Percentiles rank a stretch among this genome's conserved stretches.
Evolutionary conservation across 768 basidiomycete genomes (phyloP).

Genomic region (Panaeolus cyanescens): DNA sequence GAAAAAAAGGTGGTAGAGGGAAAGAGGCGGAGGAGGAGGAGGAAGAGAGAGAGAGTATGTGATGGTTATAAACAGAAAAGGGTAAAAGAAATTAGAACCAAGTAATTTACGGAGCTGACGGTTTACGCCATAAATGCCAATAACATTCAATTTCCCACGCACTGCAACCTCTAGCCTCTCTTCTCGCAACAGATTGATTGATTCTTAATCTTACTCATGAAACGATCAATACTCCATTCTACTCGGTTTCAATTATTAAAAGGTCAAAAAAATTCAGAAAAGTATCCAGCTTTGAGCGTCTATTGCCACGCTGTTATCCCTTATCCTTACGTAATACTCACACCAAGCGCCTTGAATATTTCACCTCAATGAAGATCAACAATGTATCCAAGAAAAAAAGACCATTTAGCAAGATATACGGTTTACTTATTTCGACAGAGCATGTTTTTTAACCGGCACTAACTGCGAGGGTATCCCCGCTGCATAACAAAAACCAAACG

Average conservation of each 20-base stretch:
- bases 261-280: background rate
- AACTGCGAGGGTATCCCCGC: too few relatives aligned
- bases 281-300: background rate
- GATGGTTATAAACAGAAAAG: slow-evolving; percentile 9
- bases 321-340: background rate
- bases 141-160: background rate
- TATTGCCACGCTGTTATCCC: background rate
- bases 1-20: slow-evolving; percentile 17
- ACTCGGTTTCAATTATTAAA: too few relatives aligned
- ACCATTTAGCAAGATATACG: too few relatives aligned
- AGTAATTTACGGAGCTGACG: slow-evolving; percentile 11
- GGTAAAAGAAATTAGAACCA: slow-evolving; percentile 11
- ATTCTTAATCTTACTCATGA: too few relatives aligned
- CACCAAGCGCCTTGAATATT: background rate
- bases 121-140: slow-evolving; percentile 6
- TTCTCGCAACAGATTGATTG: background rate
- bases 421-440: too few relatives aligned
- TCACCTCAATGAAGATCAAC: background rate
- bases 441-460: too few relatives aligned
- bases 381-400: too few relatives aligned
- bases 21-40: slow-evolving; percentile 11
- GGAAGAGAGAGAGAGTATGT: slow-evolving; percentile 4
- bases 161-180: background rate
- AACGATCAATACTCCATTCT: too few relatives aligned
- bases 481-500: background rate